These are phyloP conservation scores for Aphanomyces euteiches DNA, from an alignment of 352 stramenopile species.

Conservation along the genomic window DNA sequence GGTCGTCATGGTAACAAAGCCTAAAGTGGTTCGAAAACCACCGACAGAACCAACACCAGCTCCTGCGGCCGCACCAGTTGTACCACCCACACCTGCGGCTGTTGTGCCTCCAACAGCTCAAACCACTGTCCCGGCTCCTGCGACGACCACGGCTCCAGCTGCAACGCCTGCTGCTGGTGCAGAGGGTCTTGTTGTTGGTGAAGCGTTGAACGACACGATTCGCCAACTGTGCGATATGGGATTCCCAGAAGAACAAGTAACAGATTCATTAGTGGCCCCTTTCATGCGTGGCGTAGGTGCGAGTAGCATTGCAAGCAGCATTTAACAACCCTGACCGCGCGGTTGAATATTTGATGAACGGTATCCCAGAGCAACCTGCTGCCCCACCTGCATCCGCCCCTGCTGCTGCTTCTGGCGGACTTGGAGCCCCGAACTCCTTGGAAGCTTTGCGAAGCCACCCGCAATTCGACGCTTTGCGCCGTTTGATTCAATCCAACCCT, in stretches of 20 bases:
- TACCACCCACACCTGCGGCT: constrained; percentile 31
- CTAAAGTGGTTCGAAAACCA: constrained; percentile 44
- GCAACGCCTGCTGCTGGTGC: constrained; percentile 37
- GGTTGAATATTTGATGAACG: constrained; percentile 87
- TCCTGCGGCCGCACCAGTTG: constrained; percentile 38
- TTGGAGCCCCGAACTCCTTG: constrained; percentile 45
- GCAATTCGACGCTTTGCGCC: constrained; percentile 76
- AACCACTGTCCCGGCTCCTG: constrained; percentile 29
- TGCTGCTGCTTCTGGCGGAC: constrained; percentile 30
- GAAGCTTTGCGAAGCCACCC: constrained; percentile 80
- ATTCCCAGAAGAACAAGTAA: constrained; percentile 78
- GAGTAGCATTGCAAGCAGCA: constrained; percentile 64
- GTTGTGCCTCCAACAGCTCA: neutral
- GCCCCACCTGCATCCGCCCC: constrained; percentile 36
- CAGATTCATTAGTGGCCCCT: neutral
- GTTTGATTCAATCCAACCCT: constrained; percentile 82
- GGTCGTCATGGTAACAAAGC: constrained; percentile 87
- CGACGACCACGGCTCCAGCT: constrained; percentile 29
- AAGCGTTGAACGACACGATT: constrained; percentile 54
- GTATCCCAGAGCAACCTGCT: constrained; percentile 59
- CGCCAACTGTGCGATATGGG: constrained; percentile 83
- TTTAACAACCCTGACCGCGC: constrained; percentile 86
- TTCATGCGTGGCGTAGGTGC: constrained; percentile 32
- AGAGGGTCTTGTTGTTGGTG: constrained; percentile 36
- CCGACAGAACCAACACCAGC: constrained; percentile 19